Conservation (phyloP, 2,329 filamentous ascomycete species). For the Akanthomyces muscarius region DNA sequence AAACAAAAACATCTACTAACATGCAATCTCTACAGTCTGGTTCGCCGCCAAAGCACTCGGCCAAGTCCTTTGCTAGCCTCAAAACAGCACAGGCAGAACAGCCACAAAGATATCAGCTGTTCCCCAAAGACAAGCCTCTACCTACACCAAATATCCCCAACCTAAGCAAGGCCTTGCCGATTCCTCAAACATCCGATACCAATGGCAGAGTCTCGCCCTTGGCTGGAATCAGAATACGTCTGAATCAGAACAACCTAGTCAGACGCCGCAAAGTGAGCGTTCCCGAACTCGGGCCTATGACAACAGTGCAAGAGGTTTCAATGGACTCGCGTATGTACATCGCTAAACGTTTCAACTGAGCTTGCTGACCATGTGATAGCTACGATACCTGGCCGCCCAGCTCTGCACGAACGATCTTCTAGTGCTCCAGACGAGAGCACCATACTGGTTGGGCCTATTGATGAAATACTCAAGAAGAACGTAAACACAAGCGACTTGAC, state of each 20-base stretch:
- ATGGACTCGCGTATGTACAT: slow-evolving; percentile 65
- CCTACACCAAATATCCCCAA: slow-evolving; percentile 29
- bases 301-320: slow-evolving; percentile 61
- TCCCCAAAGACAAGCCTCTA: slow-evolving; percentile 50
- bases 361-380: slow-evolving; percentile 39
- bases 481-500: slow-evolving; percentile 25
- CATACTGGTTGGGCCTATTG: neutral
- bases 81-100: slow-evolving; percentile 55
- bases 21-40: slow-evolving; percentile 19
- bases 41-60: slow-evolving; percentile 25
- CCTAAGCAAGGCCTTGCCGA: slow-evolving; percentile 33
- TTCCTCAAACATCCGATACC: neutral
- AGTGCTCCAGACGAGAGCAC: slow-evolving; percentile 51
- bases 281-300: slow-evolving; percentile 63
- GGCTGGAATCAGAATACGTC: slow-evolving; percentile 44
- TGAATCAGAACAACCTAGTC: slow-evolving; percentile 54
- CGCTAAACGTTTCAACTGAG: neutral
- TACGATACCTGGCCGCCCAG: slow-evolving; percentile 62
- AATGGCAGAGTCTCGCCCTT: slow-evolving; percentile 35
- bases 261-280: slow-evolving; percentile 61
- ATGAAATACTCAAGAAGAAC: slow-evolving; percentile 16
- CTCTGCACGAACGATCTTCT: slow-evolving; percentile 60
- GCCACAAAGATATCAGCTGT: slow-evolving; percentile 57
- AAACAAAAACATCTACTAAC: slow-evolving; percentile 18
- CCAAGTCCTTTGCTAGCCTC: slow-evolving; percentile 49